These are phyloP conservation scores for Podospora tetraspora DNA, from an alignment of 495 filamentous ascomycete genomes.

Conservation along the genomic window DNA sequence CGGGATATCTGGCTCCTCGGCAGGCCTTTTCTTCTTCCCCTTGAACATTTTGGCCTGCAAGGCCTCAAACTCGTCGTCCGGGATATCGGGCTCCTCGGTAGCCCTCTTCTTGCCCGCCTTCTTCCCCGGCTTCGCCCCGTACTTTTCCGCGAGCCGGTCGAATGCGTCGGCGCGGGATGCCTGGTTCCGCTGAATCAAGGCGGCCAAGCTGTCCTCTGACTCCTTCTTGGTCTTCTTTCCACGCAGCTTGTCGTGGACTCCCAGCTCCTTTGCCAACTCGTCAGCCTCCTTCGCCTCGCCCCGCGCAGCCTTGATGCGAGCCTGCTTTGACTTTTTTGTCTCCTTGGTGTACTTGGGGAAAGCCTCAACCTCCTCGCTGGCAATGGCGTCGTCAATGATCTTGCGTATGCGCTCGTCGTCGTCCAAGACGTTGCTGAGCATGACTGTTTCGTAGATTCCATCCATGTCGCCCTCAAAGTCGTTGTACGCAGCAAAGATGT, in stretches of 20 bases:
- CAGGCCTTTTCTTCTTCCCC: slow-evolving; percentile 45
- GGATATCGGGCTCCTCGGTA: slow-evolving; percentile 49
- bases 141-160: slow-evolving; percentile 68
- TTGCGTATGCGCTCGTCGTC: slow-evolving; percentile 79
- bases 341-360: slow-evolving; percentile 69
- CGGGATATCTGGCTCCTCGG: slow-evolving; percentile 51
- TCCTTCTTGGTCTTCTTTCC: slow-evolving; percentile 41
- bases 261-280: slow-evolving; percentile 62
- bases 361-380: slow-evolving; percentile 53
- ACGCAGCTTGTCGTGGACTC: slow-evolving; percentile 56
- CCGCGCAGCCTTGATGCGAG: slow-evolving; percentile 57
- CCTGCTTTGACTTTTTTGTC: slow-evolving; percentile 56
- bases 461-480: slow-evolving; percentile 66
- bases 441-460: slow-evolving; percentile 69
- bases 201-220: slow-evolving; percentile 37
- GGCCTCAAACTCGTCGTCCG: slow-evolving; percentile 64
- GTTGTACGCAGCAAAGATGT: slow-evolving; percentile 71
- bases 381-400: slow-evolving; percentile 80
- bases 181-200: slow-evolving; percentile 40
- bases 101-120: slow-evolving; percentile 49
- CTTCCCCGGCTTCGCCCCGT: slow-evolving; percentile 43
- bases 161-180: slow-evolving; percentile 46
- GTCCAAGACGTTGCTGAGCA: slow-evolving; percentile 77
- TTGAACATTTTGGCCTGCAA: slow-evolving; percentile 16
- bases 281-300: slow-evolving; percentile 69